Base-by-base conservation (phyloP, 495 filamentous ascomycete species). In the Penicillium macrosclerotiorum region DNA sequence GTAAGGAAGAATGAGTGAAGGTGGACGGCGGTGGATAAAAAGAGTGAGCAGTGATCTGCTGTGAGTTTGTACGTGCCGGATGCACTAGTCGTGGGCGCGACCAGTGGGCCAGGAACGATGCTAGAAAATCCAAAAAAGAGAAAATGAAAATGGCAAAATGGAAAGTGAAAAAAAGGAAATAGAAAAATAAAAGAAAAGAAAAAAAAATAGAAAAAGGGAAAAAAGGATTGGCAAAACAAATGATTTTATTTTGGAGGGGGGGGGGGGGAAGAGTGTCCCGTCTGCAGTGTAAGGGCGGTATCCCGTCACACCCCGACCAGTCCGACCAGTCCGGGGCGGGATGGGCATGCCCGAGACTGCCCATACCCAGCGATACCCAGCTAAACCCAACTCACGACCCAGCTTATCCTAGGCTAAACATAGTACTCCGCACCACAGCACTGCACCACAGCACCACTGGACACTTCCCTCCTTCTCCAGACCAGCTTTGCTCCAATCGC, bases 1-100 rank as follows among this genome's bases (percentile, higher is more conserved):
- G 56, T 47, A 46, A 45, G 44, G 40, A 52, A 47, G 43, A 54
- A 52, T 51, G 52, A 59, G 39, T 50, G 56, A 59, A 48, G 49
- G 50, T n/a, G 47, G 40, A 34, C 14, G 43, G 52, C 46, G 54
- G 63, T 72, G 67, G 65, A 67, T 69, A 69, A 71, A 72, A 59
- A 59, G n/a, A n/a, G n/a, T n/a, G n/a, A n/a, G n/a, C n/a, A 64
- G 52, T 69, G 69, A 72, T 72, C 69, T 72, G 63, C 68, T 53
- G 37, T 49, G 49, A 51, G 62, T 65, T 62, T 59, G 59, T 66
- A 65, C 60, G 52, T 53, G 60, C 61, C 57, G 62, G 49, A 57
- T 54, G 37, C 55, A 57, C 52, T 59, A 55, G 57, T 54, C 40
- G 61, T 58, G 24, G 58, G 53, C n/a, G n/a, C n/a, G n/a, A 8